Conservation (phyloP, 495 filamentous ascomycete genomes). For the Glutinoglossum americanum region DNA sequence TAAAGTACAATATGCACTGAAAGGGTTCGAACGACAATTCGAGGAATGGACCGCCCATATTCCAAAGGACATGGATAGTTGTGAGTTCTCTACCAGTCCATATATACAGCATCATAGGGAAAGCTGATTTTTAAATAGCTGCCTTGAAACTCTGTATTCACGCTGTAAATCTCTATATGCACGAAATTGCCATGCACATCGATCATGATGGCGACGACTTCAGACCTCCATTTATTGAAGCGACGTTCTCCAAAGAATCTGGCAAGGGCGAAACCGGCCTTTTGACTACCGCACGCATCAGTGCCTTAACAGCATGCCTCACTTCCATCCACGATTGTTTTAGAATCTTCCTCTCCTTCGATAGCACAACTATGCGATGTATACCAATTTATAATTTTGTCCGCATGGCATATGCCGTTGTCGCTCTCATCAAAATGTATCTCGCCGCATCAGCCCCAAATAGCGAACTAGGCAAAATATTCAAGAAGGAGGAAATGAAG, state of each 20-base stretch:
- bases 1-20: conserved; percentile 52
- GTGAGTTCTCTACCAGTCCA: conserved; percentile 15
- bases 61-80: conserved; percentile 23
- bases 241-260: conserved; percentile 22
- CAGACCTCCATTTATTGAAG: conserved; percentile 25
- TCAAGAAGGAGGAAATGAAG: conserved; percentile 49
- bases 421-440: conserved; percentile 79
- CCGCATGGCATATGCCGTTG: conserved; percentile 57
- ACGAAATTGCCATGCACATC: conserved; percentile 65
- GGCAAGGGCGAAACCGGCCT: conserved; percentile 18
- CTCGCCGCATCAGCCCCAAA: conserved; percentile 47
- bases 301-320: conserved; percentile 50
- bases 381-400: conserved; percentile 62
- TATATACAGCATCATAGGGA: not conserved
- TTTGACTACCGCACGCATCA: conserved; percentile 41
- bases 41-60: conserved; percentile 40
- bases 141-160: conserved; percentile 36
- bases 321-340: conserved; percentile 52
- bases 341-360: conserved; percentile 41
- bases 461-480: conserved; percentile 52
- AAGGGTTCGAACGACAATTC: conserved; percentile 54
- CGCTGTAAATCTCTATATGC: conserved; percentile 56
- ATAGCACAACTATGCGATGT: conserved; percentile 36
- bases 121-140: conserved; percentile 18
- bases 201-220: conserved; percentile 45